These are phyloP conservation scores for Bipolaris cookei DNA, from an alignment of 2,329 filamentous ascomycete genomes.

Conservation along the genomic window DNA sequence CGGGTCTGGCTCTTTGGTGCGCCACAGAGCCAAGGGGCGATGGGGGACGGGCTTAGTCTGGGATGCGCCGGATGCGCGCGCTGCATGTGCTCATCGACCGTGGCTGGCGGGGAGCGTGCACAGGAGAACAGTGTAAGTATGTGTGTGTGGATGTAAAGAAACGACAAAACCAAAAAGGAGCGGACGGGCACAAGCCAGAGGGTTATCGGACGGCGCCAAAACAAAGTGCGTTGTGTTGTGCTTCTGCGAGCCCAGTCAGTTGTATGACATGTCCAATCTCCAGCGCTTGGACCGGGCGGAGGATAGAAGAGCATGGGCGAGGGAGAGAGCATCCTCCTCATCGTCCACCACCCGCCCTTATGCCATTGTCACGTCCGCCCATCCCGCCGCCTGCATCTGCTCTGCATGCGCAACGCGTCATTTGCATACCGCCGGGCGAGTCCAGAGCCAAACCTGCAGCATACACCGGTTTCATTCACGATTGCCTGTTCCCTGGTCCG, in stretches of 20 bases:
- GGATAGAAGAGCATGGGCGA: too few species aligned
- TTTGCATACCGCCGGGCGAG: neutral
- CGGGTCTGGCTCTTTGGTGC: neutral
- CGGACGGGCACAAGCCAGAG: neutral
- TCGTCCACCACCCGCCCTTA: neutral
- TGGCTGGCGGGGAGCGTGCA: neutral
- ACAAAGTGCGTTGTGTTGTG: conserved; percentile 20
- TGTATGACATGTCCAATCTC: conserved; percentile 18
- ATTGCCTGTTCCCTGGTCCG: neutral
- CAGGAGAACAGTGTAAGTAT: neutral
- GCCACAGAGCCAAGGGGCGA: neutral
- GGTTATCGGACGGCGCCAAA: conserved; percentile 7
- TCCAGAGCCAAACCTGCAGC: neutral
- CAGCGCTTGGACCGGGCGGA: conserved; percentile 17
- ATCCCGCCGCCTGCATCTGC: conserved; percentile 8
- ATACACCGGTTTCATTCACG: conserved; percentile 2
- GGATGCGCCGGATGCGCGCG: neutral
- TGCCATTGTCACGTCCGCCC: conserved; percentile 5
- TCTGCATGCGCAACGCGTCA: conserved; percentile 7
- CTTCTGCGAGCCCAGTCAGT: conserved; percentile 11
- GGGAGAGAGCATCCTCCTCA: neutral
- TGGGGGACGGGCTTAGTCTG: neutral
- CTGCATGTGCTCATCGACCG: conserved; percentile 10
- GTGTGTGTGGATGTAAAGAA: neutral
- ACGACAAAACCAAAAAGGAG: conserved; percentile 8